Conservation (phyloP, 2,329 filamentous ascomycete genomes). For the Aureobasidium namibiae region DNA sequence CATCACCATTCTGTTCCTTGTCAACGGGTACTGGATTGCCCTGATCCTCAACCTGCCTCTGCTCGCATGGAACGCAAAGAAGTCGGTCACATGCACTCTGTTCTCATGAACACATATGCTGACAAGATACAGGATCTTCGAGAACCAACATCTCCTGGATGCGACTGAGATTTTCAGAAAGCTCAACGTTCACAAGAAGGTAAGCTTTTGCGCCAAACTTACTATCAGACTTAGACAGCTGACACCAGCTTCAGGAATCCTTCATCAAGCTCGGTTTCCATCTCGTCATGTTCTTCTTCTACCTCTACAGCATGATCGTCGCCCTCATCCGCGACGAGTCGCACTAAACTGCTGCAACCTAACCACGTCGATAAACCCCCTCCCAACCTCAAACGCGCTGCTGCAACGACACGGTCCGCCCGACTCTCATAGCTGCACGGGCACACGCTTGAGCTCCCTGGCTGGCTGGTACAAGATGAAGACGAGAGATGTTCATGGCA, state of each 20-base stretch:
- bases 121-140: conserved; percentile 64
- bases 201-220: conserved; percentile 30
- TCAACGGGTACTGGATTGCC: conserved; percentile 98
- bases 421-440: not conserved
- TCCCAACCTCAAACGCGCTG: not conserved
- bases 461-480: not conserved
- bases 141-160: conserved; percentile 94
- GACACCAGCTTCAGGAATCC: conserved; percentile 61
- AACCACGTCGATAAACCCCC: not conserved
- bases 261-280: conserved; percentile 99
- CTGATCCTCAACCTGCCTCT: conserved; percentile 87
- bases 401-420: not conserved
- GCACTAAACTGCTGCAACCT: conserved; percentile 33
- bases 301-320: conserved; percentile 61
- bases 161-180: conserved; percentile 99
- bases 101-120: conserved; percentile 19
- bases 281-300: conserved; percentile 99
- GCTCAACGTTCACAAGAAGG: conserved; percentile 98
- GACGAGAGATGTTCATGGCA: conserved; percentile 10
- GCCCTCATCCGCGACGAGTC: conserved; percentile 93
- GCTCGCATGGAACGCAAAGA: conserved; percentile 90
- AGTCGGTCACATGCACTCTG: conserved; percentile 52
- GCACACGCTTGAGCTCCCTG: not conserved
- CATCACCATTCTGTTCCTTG: conserved; percentile 88
- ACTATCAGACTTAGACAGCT: conserved; percentile 6